Percentiles rank a stretch among this genome's conserved stretches.
These are phyloP conservation scores for Zopfia rhizophila DNA, from an alignment of 2,329 filamentous ascomycete genomes.

Conservation along the genomic window DNA sequence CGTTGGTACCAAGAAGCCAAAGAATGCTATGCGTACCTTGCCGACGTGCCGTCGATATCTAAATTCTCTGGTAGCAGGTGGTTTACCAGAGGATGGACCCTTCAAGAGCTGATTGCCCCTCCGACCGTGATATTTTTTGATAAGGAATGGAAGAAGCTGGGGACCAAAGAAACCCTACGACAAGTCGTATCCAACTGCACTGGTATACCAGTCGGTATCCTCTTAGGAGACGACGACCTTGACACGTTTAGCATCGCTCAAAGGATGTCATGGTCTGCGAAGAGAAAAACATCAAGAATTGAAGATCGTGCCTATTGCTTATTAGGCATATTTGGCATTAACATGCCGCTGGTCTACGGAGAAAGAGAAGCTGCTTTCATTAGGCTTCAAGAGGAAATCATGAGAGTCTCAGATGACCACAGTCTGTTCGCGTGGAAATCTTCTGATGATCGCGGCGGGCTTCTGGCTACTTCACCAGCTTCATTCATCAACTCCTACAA, in stretches of 20 bases:
- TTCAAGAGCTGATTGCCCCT: conserved; percentile 20
- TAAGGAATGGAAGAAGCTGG: conserved; percentile 7
- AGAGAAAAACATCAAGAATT: conserved; percentile 16
- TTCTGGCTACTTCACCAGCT: no score
- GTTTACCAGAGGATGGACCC: conserved; percentile 6
- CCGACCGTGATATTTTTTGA: conserved; percentile 10
- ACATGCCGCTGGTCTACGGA: conserved; percentile 12
- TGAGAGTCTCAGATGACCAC: conserved; percentile 2
- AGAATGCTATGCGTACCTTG: conserved; percentile 17
- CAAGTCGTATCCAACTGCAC: no score
- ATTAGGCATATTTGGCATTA: conserved; percentile 21
- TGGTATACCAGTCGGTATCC: no score
- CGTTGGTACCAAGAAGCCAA: conserved; percentile 18
- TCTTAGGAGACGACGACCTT: no score
- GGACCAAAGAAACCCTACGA: no score
- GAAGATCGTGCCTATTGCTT: conserved; percentile 24
- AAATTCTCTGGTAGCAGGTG: neutral
- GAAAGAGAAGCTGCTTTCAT: conserved; percentile 13
- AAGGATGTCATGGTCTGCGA: conserved; percentile 27
- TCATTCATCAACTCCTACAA: no score
- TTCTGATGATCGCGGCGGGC: no score
- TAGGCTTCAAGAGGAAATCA: conserved; percentile 17
- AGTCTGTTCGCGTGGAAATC: conserved; percentile 7
- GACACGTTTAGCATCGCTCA: no score
- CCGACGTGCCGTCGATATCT: conserved; percentile 6